phyloP scores from a whole-genome alignment of 257 asterid genomes.

The Echites panduratus region DNA sequence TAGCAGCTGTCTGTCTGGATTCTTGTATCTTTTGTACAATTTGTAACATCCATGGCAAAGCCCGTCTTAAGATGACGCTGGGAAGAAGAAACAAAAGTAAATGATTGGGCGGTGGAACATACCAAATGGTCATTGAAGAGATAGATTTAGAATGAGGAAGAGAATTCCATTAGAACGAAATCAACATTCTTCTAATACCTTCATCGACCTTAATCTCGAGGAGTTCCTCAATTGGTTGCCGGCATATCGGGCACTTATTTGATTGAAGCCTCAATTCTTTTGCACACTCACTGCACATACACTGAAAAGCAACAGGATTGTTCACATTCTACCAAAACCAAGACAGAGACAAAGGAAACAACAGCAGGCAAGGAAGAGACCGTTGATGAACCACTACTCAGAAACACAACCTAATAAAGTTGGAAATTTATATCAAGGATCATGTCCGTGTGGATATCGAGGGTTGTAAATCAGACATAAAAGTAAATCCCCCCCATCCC shows the following conservation, averaged over 20 bases:
- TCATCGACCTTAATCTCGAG: conserved; percentile 73
- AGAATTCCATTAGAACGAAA: not conserved
- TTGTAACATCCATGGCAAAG: not conserved
- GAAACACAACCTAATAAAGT: not conserved
- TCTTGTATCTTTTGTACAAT: conserved; percentile 13
- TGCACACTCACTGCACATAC: conserved; percentile 82
- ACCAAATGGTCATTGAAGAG: not conserved
- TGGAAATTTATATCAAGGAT: not conserved
- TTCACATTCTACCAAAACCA: not conserved
- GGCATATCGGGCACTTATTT: conserved; percentile 78
- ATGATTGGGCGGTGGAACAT: not conserved
- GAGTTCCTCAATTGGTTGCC: conserved; percentile 83
- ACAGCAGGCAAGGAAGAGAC: not conserved
- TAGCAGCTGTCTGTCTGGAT: conserved; percentile 3
- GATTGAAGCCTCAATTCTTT: conserved; percentile 77
- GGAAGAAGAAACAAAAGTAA: not conserved
- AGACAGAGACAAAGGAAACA: not conserved
- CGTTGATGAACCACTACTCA: not conserved
- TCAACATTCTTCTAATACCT: conserved; percentile 37
- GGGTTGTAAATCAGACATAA: not conserved
- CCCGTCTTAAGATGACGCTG: conserved; percentile 10
- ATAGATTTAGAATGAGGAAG: not conserved
- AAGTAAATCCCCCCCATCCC: not conserved
- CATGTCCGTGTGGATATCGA: not conserved
- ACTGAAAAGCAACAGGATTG: conserved; percentile 32